Evolutionary conservation across 1,284 basidiomycete genomes (phyloP), one percentile per base, ranked within the genome.

Genomic region (Lignosus rhinocerotis): DNA sequence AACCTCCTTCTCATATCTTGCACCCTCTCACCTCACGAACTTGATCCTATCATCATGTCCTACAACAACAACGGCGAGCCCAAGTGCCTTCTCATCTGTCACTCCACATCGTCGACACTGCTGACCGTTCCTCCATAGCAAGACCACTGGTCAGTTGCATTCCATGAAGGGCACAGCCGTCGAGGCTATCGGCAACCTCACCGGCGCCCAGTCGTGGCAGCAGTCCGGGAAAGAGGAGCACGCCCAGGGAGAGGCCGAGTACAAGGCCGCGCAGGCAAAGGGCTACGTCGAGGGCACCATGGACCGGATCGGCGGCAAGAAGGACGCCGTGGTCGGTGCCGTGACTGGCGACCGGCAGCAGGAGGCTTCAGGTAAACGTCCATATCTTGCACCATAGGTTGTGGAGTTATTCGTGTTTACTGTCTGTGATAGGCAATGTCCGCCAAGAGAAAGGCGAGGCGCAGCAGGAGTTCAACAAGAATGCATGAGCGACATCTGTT

Each of bases 211-310:
- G 49, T 69, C 75, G 6, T 85, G 81, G 84, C 64, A 76, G 66
- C 70, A 80, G 60, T 74, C 83, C 38, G 88, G 88, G 16, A 83
- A 83, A 61, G 77, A 90, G 60, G 86, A 88, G 67, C 89, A 90
- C 67, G 76, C 78, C 44, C 69, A 77, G 57, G 89, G 89, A 49
- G 88, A 91, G 71, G 76, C 77, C 10, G 85, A 88, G 66, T 77
- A 80, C 68, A 80, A 81, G 14, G 80, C 80, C 34, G 82, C 83
- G 0, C 80, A 84, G 63, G 78, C 78, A 17, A 74, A 85, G 66
- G 80, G 78, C 8, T 85, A 77, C 60, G 80, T 74, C 30, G 81
- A 90, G 63, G 89, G 89, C 39, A 72, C 76, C 2, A 54, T 74
- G 4, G 88, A 91, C 70, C 81, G 83, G 53, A 36, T 85, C 21